These are phyloP conservation scores for Anthoceros angustus DNA, from an alignment of 225 moss, liverwort and hornwort species.

Conservation along the genomic window DNA sequence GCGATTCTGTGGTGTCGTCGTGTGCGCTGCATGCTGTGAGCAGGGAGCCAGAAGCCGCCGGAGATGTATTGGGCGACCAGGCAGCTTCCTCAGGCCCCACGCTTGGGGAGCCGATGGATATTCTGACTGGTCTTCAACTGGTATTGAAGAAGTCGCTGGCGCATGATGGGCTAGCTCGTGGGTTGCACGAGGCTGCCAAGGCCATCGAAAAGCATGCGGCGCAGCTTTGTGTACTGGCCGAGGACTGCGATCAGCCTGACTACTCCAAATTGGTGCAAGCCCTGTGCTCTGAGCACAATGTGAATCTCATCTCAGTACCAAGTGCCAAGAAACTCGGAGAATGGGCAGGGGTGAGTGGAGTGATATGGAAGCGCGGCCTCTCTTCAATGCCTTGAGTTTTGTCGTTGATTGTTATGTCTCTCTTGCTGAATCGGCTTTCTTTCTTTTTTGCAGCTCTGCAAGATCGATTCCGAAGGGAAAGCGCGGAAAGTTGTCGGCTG, in stretches of 20 bases:
- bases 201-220: conserved; percentile 40
- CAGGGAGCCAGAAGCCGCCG: conserved; percentile 10
- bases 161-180: conserved; percentile 35
- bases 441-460: conserved; percentile 22
- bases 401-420: neutral
- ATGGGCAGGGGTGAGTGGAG: conserved; percentile 29
- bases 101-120: conserved; percentile 40
- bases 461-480: conserved; percentile 41
- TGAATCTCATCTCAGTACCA: conserved; percentile 34
- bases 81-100: conserved; percentile 24
- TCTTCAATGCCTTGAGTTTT: neutral
- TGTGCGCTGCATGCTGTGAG: neutral
- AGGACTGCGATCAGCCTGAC: conserved; percentile 40
- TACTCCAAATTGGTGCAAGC: conserved; percentile 36
- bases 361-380: neutral
- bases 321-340: conserved; percentile 38
- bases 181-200: conserved; percentile 38
- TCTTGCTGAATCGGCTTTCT: neutral
- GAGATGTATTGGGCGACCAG: conserved; percentile 28
- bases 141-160: conserved; percentile 40
- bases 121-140: conserved; percentile 37
- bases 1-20: neutral
- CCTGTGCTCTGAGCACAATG: conserved; percentile 32
- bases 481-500: conserved; percentile 36
- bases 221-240: conserved; percentile 35